Evolutionary conservation across 148 eudicot genomes (phyloP).

Genomic region (Camellia lanceoleosa): DNA sequence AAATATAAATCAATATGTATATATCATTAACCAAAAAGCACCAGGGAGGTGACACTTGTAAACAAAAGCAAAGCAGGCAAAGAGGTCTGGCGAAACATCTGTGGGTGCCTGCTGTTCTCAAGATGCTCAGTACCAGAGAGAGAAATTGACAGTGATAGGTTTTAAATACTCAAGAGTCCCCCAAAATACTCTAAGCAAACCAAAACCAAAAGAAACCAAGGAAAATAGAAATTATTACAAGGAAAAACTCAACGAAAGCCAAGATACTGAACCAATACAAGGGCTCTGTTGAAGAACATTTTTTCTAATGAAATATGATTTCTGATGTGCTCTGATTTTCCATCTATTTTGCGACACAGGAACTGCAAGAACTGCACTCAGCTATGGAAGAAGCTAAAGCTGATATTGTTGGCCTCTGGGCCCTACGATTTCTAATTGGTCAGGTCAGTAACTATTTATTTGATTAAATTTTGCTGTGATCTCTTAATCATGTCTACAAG

Average conservation of each 20-base stretch:
- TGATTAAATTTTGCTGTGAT: not conserved
- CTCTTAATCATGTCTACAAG: not conserved
- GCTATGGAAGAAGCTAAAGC: slow-evolving; percentile 98
- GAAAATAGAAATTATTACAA: not conserved
- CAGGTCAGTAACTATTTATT: slow-evolving; percentile 42
- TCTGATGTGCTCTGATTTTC: slow-evolving; percentile 10
- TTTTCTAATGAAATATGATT: not conserved
- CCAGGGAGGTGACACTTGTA: too few relatives aligned
- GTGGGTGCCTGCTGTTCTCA: too few relatives aligned
- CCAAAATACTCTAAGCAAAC: too few relatives aligned
- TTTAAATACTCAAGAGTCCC: too few relatives aligned
- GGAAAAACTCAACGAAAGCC: not conserved
- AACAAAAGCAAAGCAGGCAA: too few relatives aligned
- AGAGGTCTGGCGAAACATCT: too few relatives aligned
- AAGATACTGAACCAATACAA: not conserved
- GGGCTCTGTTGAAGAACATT: not conserved
- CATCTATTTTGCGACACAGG: slow-evolving; percentile 41
- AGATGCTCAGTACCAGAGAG: too few relatives aligned
- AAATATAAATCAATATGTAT: too few relatives aligned
- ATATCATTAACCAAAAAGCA: too few relatives aligned
- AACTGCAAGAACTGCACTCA: slow-evolving; percentile 92
- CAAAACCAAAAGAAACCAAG: too few relatives aligned
- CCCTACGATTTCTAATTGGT: slow-evolving; percentile 65
- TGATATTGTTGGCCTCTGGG: slow-evolving; percentile 99
- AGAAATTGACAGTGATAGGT: too few relatives aligned